Percentiles rank a stretch among this genome's conserved stretches.
Conservation (phyloP, 768 basidiomycete genomes). For the Vararia minispora region DNA sequence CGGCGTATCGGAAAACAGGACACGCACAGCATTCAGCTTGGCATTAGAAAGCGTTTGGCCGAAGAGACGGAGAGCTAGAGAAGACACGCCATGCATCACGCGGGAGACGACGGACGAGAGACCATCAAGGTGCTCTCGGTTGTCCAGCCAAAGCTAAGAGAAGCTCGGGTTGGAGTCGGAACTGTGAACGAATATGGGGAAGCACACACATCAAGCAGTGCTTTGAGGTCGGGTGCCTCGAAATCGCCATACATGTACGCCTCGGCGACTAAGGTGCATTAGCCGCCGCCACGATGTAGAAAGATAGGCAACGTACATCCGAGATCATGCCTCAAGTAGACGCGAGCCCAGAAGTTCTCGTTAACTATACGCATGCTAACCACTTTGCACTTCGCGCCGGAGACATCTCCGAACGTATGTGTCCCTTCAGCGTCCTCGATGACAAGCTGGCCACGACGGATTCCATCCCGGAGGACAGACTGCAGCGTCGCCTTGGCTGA, state of each 20-base stretch:
- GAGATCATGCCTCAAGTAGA: conserved; percentile 9
- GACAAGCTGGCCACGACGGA: too few species aligned
- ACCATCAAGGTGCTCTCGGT: conserved; percentile 8
- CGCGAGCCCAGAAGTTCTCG: conserved; percentile 13
- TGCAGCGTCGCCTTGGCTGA: too few species aligned
- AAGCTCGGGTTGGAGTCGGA: not conserved
- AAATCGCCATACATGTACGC: conserved; percentile 17
- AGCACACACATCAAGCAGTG: conserved; percentile 6
- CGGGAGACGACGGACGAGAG: conserved; percentile 6
- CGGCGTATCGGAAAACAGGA: too few species aligned
- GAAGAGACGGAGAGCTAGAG: conserved; percentile 4
- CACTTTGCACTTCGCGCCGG: too few species aligned
- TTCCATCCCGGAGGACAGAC: too few species aligned
- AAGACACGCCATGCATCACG: conserved; percentile 5
- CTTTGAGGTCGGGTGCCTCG: conserved; percentile 9
- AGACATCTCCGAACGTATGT: too few species aligned
- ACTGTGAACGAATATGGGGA: not conserved
- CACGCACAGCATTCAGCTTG: conserved; percentile 3
- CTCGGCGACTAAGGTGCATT: conserved; percentile 10
- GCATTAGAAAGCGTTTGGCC: conserved; percentile 12
- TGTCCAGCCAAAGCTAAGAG: conserved; percentile 7
- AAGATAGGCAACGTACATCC: conserved; percentile 8
- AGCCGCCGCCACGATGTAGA: conserved; percentile 10
- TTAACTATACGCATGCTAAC: conserved; percentile 9
- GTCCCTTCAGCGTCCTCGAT: too few species aligned